Percentiles rank a stretch among this genome's conserved stretches.
phyloP scores from a whole-genome alignment of 805 yeast species.

The Yarrowia keelungensis region DNA sequence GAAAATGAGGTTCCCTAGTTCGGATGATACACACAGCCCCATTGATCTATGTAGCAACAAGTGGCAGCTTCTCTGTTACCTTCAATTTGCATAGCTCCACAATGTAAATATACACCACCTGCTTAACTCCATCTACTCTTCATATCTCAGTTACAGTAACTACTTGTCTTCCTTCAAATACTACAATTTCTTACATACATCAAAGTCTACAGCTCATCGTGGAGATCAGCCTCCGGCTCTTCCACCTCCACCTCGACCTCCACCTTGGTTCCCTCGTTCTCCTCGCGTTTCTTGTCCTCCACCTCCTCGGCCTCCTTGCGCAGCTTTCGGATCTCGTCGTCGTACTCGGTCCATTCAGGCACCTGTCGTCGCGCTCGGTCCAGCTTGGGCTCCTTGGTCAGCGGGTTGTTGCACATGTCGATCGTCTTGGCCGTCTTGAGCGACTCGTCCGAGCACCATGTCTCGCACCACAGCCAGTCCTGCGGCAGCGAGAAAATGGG shows the following conservation, averaged over 20 bases:
- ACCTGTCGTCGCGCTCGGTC: slow-evolving; percentile 77
- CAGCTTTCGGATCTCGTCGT: slow-evolving; percentile 56
- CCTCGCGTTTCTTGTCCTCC: background rate
- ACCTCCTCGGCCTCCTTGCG: slow-evolving; percentile 39
- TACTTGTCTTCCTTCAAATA: too few relatives aligned
- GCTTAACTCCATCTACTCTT: too few relatives aligned
- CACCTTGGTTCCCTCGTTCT: background rate
- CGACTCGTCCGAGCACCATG: slow-evolving; percentile 80
- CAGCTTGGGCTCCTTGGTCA: slow-evolving; percentile 78
- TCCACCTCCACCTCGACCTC: slow-evolving; percentile 26
- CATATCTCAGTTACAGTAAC: too few relatives aligned
- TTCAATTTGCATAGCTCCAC: too few relatives aligned
- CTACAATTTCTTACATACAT: background rate
- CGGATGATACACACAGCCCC: too few relatives aligned
- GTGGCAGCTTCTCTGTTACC: too few relatives aligned
- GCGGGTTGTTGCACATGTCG: slow-evolving; percentile 83
- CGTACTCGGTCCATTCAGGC: slow-evolving; percentile 78
- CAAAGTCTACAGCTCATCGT: slow-evolving; percentile 15
- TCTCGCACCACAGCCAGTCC: slow-evolving; percentile 93
- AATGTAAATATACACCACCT: too few relatives aligned
- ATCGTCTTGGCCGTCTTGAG: slow-evolving; percentile 73
- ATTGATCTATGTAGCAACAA: too few relatives aligned
- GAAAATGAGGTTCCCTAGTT: too few relatives aligned
- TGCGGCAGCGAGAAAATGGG: slow-evolving; percentile 77
- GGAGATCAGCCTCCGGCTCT: slow-evolving; percentile 18